Evolutionary conservation across 2,329 filamentous ascomycete species (phyloP), one percentile per base, ranked within the genome.

Genomic region (Pseudogymnoascus sp.): DNA sequence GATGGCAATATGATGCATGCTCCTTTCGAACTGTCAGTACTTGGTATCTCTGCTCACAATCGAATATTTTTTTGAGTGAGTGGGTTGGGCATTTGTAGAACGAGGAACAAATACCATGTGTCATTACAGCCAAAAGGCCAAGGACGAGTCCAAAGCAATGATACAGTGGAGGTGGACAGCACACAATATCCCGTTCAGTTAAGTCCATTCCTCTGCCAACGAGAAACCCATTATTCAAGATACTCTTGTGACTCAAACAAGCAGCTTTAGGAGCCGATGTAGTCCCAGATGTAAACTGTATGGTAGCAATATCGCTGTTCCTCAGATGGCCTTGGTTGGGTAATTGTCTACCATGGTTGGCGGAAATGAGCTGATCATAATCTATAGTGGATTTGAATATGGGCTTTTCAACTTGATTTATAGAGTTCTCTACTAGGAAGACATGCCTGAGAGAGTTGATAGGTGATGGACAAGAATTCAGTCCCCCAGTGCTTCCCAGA

Each of bases 221-320:
- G 63, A 92, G 85, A 25, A 83, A 81, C 31, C 93, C 95, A 73
- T 98, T 98, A 77, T 98, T 99, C 66, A 99, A 81, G 67, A 98
- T 93, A 16, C 84, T 87, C 2, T 82, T 83, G 77, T 98, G 93
- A 0, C 85, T 88, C 31, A 99, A 83, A 79, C 92, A 96, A 1
- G 93, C 93, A 0, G 95, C 95, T 77, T 98, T 98, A 21, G 93
- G 93, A 71, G 84, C 81, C 0, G 90, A 90, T 0, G 95, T 98
- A 0, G 93, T 98, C 14, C 93, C 93, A 0, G 89, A 93, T 0
- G 95, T 99, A 78, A 98, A 98, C 75, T 98, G 93, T 68, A 98
- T 96, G 73, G 97, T 98, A 68, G 95, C 87, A 3, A 89, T 85
- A 61, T 98, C 93, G 66, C 31, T 84, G 74, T 0, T 86, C 80